Percentiles rank a stretch among this genome's conserved stretches.
phyloP scores from a whole-genome alignment of 176 grass and related monocot genomes.

The Elaeis guineensis region DNA sequence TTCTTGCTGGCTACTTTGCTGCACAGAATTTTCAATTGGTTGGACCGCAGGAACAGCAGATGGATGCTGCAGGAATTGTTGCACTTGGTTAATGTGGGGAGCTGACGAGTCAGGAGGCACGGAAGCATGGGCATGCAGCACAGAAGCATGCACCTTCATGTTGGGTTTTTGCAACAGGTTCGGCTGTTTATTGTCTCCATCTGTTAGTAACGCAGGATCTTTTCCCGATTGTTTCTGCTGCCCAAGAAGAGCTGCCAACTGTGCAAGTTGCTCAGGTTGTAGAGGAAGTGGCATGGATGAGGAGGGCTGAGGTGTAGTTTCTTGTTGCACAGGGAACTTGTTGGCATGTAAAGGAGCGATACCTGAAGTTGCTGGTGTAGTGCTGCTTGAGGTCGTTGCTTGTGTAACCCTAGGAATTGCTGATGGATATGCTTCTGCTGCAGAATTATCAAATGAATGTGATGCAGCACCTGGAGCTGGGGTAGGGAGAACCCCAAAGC shows the following conservation, averaged over 20 bases:
- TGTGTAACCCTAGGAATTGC: constrained; percentile 19
- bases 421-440: constrained; percentile 18
- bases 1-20: constrained; percentile 31
- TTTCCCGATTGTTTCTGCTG: constrained; percentile 49
- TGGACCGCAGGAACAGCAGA: background rate
- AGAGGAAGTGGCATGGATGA: constrained; percentile 36
- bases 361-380: constrained; percentile 31
- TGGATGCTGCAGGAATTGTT: no score
- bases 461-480: constrained; percentile 14
- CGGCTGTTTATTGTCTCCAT: constrained; percentile 31
- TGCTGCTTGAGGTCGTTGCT: constrained; percentile 26
- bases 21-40: constrained; percentile 23
- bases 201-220: constrained; percentile 22
- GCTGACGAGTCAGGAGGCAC: constrained; percentile 3
- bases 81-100: constrained; percentile 40
- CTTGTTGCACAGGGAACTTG: constrained; percentile 24
- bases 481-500: constrained; percentile 19
- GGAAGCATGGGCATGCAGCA: constrained; percentile 5
- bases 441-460: constrained; percentile 17
- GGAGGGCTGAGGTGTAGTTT: constrained; percentile 22
- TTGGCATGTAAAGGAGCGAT: constrained; percentile 17
- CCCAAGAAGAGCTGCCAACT: constrained; percentile 43
- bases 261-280: constrained; percentile 50
- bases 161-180: constrained; percentile 25
- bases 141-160: constrained; percentile 23